Evolutionary conservation across 2,329 filamentous ascomycete species (phyloP).

Genomic region (Microdochium trichocladiopsis): DNA sequence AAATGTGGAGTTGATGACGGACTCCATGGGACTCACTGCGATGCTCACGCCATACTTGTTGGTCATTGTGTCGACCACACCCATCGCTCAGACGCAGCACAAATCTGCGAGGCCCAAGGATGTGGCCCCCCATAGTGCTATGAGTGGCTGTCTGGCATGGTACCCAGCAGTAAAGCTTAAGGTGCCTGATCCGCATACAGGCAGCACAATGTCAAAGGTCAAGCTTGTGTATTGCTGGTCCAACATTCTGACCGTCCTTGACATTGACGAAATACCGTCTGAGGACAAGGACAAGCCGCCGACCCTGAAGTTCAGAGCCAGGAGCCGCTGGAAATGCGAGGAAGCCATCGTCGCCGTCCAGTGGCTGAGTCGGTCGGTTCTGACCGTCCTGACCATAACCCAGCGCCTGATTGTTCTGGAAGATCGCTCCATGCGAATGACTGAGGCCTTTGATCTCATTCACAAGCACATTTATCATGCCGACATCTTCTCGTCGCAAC

Average conservation of each 20-base stretch:
- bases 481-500: slow-evolving; percentile 82
- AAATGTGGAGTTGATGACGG: slow-evolving; percentile 86
- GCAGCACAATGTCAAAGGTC: slow-evolving; percentile 65
- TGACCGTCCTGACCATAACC: slow-evolving; percentile 88
- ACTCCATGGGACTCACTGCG: slow-evolving; percentile 83
- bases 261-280: slow-evolving; percentile 67
- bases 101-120: slow-evolving; percentile 90
- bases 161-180: slow-evolving; percentile 95
- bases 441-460: slow-evolving; percentile 87
- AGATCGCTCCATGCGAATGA: slow-evolving; percentile 81
- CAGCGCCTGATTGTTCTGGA: slow-evolving; percentile 90
- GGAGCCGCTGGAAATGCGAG: slow-evolving; percentile 86
- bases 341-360: slow-evolving; percentile 95
- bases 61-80: slow-evolving; percentile 95
- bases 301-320: slow-evolving; percentile 69
- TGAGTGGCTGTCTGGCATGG: slow-evolving; percentile 94
- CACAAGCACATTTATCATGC: slow-evolving; percentile 88
- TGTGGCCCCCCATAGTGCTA: slow-evolving; percentile 77
- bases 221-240: slow-evolving; percentile 99
- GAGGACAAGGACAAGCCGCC: slow-evolving; percentile 72
- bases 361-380: slow-evolving; percentile 89
- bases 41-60: slow-evolving; percentile 93
- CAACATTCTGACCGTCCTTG: slow-evolving; percentile 88
- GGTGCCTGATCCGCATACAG: slow-evolving; percentile 57
- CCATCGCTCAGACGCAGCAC: slow-evolving; percentile 91